These are phyloP conservation scores for Rhytidhysteron rufulum DNA, from an alignment of 2,329 filamentous ascomycete genomes.

Conservation along the genomic window DNA sequence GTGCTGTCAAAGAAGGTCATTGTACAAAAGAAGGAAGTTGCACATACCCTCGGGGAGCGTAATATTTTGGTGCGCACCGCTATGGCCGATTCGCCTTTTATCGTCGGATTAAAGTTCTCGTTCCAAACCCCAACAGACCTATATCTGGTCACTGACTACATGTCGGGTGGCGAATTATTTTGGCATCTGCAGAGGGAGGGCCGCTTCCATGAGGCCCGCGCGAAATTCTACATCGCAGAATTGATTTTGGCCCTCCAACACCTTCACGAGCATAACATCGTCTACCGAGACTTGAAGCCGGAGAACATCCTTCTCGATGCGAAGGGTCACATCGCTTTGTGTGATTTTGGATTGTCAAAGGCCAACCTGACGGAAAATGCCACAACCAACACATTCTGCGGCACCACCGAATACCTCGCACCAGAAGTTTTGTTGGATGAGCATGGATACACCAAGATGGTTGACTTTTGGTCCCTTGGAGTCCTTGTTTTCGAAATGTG, in stretches of 20 bases:
- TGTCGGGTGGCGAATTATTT: conserved; percentile 97
- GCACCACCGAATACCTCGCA: conserved; percentile 94
- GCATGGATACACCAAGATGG: conserved; percentile 98
- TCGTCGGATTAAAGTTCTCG: conserved; percentile 96
- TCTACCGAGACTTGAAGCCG: conserved; percentile 94
- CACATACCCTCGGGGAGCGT: conserved; percentile 92
- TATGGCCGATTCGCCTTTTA: conserved; percentile 93
- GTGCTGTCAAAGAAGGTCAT: conserved; percentile 99
- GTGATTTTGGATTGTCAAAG: conserved; percentile 96
- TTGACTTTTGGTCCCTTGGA: conserved; percentile 98
- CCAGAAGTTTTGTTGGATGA: conserved; percentile 94
- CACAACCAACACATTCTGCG: conserved; percentile 98
- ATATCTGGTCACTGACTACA: conserved; percentile 98
- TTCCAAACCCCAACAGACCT: conserved; percentile 97
- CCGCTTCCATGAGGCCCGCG: conserved; percentile 87
- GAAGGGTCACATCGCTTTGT: conserved; percentile 95
- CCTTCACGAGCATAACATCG: conserved; percentile 93
- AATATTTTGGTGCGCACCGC: conserved; percentile 97
- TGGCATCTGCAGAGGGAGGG: conserved; percentile 98
- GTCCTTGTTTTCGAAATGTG: conserved; percentile 99
- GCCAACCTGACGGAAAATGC: conserved; percentile 95
- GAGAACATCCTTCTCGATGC: conserved; percentile 97
- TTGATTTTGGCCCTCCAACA: conserved; percentile 93
- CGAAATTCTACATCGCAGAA: conserved; percentile 98
- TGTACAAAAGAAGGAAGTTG: conserved; percentile 98